Base-by-base conservation (phyloP, 768 basidiomycete species). In the Pisolithus orientalis region DNA sequence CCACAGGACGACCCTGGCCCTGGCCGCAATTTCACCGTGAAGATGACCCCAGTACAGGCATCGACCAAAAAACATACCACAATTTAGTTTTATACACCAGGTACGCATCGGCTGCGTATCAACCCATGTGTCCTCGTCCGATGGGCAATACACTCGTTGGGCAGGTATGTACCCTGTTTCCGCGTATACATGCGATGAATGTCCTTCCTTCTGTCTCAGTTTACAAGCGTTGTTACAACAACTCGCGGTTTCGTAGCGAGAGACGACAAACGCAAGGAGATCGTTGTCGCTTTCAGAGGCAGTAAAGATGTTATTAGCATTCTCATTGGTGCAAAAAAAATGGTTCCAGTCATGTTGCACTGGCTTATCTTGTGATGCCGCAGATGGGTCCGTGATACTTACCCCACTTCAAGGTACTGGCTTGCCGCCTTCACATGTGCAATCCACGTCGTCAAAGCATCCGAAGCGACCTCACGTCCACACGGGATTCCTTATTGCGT, bases 61-160 rank as follows among this genome's bases (percentile, higher is more conserved):
- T 77, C 39, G 62, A 69, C 44, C 64, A 70, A 27, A 49, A 58
- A 17, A 64, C 70, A 1, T 79, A 76, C 51, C 60, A 72, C 42
- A 62, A 78, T 44, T 68, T 80, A 32, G 72, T 71, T 51, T 68
- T 65, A 13, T 79, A 74, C 56, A 69, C 74, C 1, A 77, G 76
- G 57, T 80, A 78, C 56, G 72, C 79, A 6, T 80, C 78, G 6
- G 76, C 76, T 2, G 71, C 71, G 16, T 79, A 80, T 55, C 76
- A 75, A 49, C 49, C 64, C 25, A 34, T 76, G 6, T 80, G 78
- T 51, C 75, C 73, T 5, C 63, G 65, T 9, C 80, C 80, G n/a
- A 61, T 79, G 53, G 78, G 80, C 3, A 77, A 72, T 37, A 66
- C 55, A 6, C 69, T 80, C 38, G 54, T 80, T 28, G 39, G 54